Base-by-base conservation (phyloP, 305 asterid genomes). In the Fraxinus sp. region DNA sequence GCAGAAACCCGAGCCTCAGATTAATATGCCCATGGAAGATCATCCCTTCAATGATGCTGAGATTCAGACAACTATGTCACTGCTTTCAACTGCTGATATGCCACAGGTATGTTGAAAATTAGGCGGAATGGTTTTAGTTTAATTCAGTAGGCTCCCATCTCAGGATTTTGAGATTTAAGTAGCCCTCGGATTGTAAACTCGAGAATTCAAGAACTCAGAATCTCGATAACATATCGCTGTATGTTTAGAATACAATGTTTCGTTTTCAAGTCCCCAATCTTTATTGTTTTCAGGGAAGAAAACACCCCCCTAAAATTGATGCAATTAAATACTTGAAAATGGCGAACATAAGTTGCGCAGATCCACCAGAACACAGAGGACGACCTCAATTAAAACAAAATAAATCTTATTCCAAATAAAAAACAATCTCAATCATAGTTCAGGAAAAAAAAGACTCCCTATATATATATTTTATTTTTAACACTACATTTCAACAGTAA, bases 41-140 rank as follows among this genome's bases (percentile, higher is more conserved):
- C 89, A 85, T 26, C 92, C 91, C 55, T 84, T 88, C 62, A 83
- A 41, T 24, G 81, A 79, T 64, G 77, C 77, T 7, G 91, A 89
- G 62, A 79, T 83, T 70, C 79, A 75, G 30, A 78, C 90, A 0
- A 82, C 84, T 14, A 77, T 85, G 46, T 93, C 97, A 32, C 77
- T 94, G 84, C 91, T 94, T 78, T 89, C 89, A 35, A 59, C 88
- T 68, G 72, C 89, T 79, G 90, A 85, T 81, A 73, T 68, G 26
- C 79, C 83, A 30, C 82, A 79, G 77, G 80, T 80, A 68, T 86
- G 87, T 78, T 80, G 87, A 85, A 36, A 59, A 59, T 8, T 46
- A 71, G 81, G 71, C 32, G 22, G 41, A 26, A n/a, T 64, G 35
- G 73, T 24, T 64, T 24, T 64, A 64, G 72, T 24, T 64, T 10